Conservation (phyloP, 2,329 filamentous ascomycete species). For the Cytospora mali region DNA sequence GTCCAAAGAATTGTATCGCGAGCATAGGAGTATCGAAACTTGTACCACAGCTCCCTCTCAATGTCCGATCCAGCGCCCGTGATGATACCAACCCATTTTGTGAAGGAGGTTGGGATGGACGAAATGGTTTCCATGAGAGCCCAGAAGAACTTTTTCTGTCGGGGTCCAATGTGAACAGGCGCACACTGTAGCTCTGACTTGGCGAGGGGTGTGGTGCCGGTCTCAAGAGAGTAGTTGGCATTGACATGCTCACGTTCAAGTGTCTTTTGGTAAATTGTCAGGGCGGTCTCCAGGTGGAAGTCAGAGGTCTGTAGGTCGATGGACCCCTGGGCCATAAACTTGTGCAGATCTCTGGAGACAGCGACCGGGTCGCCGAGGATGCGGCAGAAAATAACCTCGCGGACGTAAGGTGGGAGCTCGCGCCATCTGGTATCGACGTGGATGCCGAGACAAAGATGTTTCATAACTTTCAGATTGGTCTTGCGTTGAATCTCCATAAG, state of each 20-base stretch:
- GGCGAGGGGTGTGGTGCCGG: conserved; percentile 22
- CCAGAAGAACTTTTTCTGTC: conserved; percentile 23
- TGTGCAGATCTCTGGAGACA: conserved; percentile 31
- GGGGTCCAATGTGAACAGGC: conserved; percentile 26
- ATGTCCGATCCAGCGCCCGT: conserved; percentile 40
- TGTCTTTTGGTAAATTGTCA: conserved; percentile 30
- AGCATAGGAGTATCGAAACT: conserved; percentile 34
- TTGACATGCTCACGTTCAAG: conserved; percentile 29
- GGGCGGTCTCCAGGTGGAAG: conserved; percentile 35
- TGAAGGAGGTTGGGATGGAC: conserved; percentile 33
- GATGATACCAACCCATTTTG: conserved; percentile 41
- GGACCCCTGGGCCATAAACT: conserved; percentile 33
- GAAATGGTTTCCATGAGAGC: conserved; percentile 29
- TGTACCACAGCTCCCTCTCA: conserved; percentile 42
- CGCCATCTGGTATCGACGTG: conserved; percentile 40
- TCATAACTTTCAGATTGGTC: conserved; percentile 38
- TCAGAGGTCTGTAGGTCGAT: conserved; percentile 35
- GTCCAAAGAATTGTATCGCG: conserved; percentile 33
- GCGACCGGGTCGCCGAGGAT: conserved; percentile 34
- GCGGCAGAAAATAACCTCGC: conserved; percentile 37
- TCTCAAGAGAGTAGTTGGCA: conserved; percentile 29
- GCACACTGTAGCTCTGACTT: conserved; percentile 28
- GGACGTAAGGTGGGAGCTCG: conserved; percentile 34
- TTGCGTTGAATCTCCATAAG: conserved; percentile 34
- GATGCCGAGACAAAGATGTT: conserved; percentile 39